A percentile compares a stretch with the other conserved stretches of the same genome.
Conservation (phyloP, 495 filamentous ascomycete species). For the Penicillium riverlandense region DNA sequence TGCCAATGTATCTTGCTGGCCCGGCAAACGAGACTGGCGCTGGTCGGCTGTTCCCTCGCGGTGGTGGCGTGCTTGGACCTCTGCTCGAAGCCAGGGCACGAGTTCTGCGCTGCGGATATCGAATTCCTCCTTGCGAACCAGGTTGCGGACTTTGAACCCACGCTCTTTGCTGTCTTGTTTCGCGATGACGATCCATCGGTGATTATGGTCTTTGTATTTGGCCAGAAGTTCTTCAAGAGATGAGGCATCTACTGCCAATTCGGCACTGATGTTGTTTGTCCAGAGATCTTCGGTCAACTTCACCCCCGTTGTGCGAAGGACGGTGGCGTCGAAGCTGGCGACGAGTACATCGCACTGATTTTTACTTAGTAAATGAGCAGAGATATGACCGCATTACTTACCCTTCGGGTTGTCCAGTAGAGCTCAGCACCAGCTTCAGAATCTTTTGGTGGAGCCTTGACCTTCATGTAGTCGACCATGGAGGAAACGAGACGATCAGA, state of each 20-base stretch:
- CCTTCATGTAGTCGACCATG: conserved; percentile 59
- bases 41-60: conserved; percentile 44
- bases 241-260: conserved; percentile 73
- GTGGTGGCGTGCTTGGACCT: conserved; percentile 71
- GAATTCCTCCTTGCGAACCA: conserved; percentile 71
- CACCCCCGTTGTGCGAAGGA: conserved; percentile 67
- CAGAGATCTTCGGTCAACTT: conserved; percentile 75
- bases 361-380: conserved; percentile 2
- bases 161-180: conserved; percentile 70
- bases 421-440: conserved; percentile 37
- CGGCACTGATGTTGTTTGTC: conserved; percentile 79
- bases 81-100: conserved; percentile 70
- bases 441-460: conserved; percentile 63
- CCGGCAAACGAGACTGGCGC: conserved; percentile 39
- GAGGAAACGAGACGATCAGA: conserved; percentile 71
- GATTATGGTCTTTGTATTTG: conserved; percentile 63
- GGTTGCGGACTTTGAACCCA: conserved; percentile 66
- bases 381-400: conserved; percentile 28
- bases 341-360: conserved; percentile 81
- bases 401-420: conserved; percentile 57
- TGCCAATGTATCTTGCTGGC: conserved; percentile 32
- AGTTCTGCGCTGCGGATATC: conserved; percentile 73
- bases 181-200: conserved; percentile 81
- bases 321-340: conserved; percentile 71
- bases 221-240: conserved; percentile 63